Evolutionary conservation across 257 asterid species (phyloP).

Genomic region (Scutellaria barbata): DNA sequence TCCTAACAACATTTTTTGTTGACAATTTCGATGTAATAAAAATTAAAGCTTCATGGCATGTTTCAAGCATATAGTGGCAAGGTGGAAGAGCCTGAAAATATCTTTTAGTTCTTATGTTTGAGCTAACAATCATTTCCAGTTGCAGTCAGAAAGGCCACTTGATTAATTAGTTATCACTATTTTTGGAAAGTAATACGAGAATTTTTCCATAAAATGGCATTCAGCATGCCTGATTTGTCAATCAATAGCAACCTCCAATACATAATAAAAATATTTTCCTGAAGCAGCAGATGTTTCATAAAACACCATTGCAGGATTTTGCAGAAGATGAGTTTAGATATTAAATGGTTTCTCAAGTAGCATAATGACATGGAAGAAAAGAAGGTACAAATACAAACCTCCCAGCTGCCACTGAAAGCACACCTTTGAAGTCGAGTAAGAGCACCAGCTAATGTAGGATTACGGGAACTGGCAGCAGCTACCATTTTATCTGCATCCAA

Average conservation of each 20-base stretch:
- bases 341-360: slow-evolving; percentile 24
- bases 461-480: slow-evolving; percentile 99
- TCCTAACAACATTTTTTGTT: neutral
- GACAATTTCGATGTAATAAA: neutral
- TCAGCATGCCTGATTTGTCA: neutral
- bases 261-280: slow-evolving; percentile 11
- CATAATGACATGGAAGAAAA: slow-evolving; percentile 26
- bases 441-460: slow-evolving; percentile 98
- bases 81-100: neutral
- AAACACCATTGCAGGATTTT: slow-evolving; percentile 21
- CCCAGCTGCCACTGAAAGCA: slow-evolving; percentile 99
- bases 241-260: slow-evolving; percentile 19
- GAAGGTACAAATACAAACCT: slow-evolving; percentile 56
- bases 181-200: neutral
- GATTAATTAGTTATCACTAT: neutral
- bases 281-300: slow-evolving; percentile 23
- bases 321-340: slow-evolving; percentile 28
- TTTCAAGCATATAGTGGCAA: slow-evolving; percentile 18
- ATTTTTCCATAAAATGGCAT: slow-evolving; percentile 17
- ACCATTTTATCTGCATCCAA: slow-evolving; percentile 99
- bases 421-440: slow-evolving; percentile 97
- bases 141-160: slow-evolving; percentile 13
- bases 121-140: neutral
- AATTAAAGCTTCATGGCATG: neutral
- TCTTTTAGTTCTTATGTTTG: slow-evolving; percentile 2